These are phyloP conservation scores for Bipolaris sorokiniana DNA, from an alignment of 2,329 filamentous ascomycete genomes.

Conservation along the genomic window DNA sequence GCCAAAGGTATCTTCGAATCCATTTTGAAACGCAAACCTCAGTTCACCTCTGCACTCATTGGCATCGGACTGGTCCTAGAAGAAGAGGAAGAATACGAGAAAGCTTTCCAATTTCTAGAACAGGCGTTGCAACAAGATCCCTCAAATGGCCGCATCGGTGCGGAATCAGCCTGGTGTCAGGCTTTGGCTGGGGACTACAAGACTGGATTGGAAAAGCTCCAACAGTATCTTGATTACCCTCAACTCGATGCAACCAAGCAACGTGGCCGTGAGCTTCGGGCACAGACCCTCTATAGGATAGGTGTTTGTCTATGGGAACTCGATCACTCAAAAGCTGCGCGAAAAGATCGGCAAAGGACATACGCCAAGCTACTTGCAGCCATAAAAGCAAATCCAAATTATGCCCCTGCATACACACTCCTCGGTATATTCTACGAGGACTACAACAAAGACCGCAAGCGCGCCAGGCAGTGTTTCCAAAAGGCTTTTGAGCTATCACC, in stretches of 20 bases:
- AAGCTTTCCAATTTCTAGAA: conserved; percentile 80
- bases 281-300: conserved; percentile 84
- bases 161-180: conserved; percentile 91
- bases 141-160: conserved; percentile 76
- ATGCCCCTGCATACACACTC: conserved; percentile 88
- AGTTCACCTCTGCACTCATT: conserved; percentile 80
- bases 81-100: conserved; percentile 85
- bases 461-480: conserved; percentile 91
- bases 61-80: conserved; percentile 91
- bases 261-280: conserved; percentile 72
- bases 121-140: conserved; percentile 76
- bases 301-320: conserved; percentile 87
- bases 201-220: conserved; percentile 70
- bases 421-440: conserved; percentile 91
- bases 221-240: conserved; percentile 66
- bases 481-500: conserved; percentile 94
- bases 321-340: conserved; percentile 73
- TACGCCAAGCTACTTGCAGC: conserved; percentile 84
- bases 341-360: conserved; percentile 80
- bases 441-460: conserved; percentile 83
- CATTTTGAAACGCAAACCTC: conserved; percentile 76
- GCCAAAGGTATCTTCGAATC: conserved; percentile 84
- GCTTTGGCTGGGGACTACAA: conserved; percentile 79
- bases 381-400: conserved; percentile 84
- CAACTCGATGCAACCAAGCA: conserved; percentile 67